phyloP scores from a whole-genome alignment of 2,329 filamentous ascomycete genomes.

The Diaporthe australafricana region DNA sequence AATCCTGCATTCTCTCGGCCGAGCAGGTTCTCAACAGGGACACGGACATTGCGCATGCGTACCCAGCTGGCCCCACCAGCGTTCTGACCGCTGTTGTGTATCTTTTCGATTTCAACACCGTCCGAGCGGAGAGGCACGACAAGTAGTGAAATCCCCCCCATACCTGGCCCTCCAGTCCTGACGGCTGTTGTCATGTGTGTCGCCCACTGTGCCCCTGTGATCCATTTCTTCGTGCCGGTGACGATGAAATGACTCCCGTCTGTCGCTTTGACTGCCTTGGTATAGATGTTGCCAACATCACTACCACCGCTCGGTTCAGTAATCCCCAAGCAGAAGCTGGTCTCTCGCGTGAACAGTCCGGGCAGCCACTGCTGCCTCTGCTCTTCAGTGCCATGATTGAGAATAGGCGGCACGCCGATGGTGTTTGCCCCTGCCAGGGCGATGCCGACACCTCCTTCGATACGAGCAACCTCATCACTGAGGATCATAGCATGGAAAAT shows the following conservation, averaged over 20 bases:
- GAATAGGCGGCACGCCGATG: conserved; percentile 53
- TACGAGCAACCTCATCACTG: conserved; percentile 51
- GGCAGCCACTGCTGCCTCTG: conserved; percentile 44
- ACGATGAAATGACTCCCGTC: conserved; percentile 66
- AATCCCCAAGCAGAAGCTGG: conserved; percentile 44
- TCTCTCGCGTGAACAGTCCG: conserved; percentile 64
- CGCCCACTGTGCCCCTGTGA: conserved; percentile 72
- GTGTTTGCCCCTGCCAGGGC: conserved; percentile 66
- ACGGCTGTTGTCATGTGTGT: conserved; percentile 72
- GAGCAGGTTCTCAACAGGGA: conserved; percentile 63
- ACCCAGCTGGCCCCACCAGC: conserved; percentile 71
- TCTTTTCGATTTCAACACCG: conserved; percentile 47
- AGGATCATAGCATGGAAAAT: conserved; percentile 51
- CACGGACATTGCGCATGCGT: conserved; percentile 63
- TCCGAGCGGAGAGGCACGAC: conserved; percentile 59
- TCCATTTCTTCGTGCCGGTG: conserved; percentile 74
- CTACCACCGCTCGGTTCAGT: conserved; percentile 59
- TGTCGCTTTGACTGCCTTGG: conserved; percentile 59
- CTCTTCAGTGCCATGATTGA: conserved; percentile 42
- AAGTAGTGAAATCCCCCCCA: conserved; percentile 64
- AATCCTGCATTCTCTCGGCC: conserved; percentile 66
- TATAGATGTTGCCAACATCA: conserved; percentile 72
- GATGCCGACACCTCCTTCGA: conserved; percentile 65
- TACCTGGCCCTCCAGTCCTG: conserved; percentile 65
- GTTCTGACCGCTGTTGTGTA: conserved; percentile 73